Evolutionary conservation across 2,329 filamentous ascomycete genomes (phyloP).

Genomic region (Sphaerostilbella broomeana): DNA sequence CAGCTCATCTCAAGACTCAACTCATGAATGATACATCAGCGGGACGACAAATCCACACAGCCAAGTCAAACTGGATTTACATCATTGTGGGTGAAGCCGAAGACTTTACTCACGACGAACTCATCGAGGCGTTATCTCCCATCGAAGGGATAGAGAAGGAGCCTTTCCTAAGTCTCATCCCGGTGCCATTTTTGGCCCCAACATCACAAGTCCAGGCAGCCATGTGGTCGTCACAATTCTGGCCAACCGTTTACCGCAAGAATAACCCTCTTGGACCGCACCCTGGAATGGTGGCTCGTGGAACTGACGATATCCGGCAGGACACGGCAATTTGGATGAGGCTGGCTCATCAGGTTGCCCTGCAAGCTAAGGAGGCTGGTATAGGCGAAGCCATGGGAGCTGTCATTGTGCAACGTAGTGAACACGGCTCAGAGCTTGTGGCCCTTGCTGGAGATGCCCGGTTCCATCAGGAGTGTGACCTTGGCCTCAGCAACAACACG

Average conservation of each 20-base stretch:
- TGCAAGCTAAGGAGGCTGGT: conserved; percentile 48
- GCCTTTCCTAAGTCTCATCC: conserved; percentile 55
- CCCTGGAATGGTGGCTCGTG: conserved; percentile 64
- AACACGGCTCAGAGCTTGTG: conserved; percentile 50
- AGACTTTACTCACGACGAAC: conserved; percentile 46
- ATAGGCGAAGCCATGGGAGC: conserved; percentile 67
- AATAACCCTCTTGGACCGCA: conserved; percentile 83
- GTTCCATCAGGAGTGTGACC: conserved; percentile 49
- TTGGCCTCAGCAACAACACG: conserved; percentile 55
- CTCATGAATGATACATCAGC: conserved; percentile 52
- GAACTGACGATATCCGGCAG: conserved; percentile 60
- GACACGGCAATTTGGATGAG: conserved; percentile 61
- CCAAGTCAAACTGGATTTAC: conserved; percentile 55
- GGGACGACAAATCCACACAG: conserved; percentile 51
- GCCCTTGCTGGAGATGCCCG: conserved; percentile 72
- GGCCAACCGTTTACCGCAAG: conserved; percentile 81
- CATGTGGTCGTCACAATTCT: conserved; percentile 69
- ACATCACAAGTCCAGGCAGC: conserved; percentile 69
- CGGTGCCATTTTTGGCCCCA: conserved; percentile 66
- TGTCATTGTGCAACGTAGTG: conserved; percentile 62
- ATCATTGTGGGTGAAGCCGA: conserved; percentile 48
- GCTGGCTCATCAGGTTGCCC: conserved; percentile 58
- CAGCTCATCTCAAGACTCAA: conserved; percentile 55
- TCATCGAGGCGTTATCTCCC: conserved; percentile 40
- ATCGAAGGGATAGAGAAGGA: conserved; percentile 46